A percentile compares a stretch with the other conserved stretches of the same genome.
Evolutionary conservation across 2,329 filamentous ascomycete species (phyloP).

Genomic region (Ophiobolus disseminans): DNA sequence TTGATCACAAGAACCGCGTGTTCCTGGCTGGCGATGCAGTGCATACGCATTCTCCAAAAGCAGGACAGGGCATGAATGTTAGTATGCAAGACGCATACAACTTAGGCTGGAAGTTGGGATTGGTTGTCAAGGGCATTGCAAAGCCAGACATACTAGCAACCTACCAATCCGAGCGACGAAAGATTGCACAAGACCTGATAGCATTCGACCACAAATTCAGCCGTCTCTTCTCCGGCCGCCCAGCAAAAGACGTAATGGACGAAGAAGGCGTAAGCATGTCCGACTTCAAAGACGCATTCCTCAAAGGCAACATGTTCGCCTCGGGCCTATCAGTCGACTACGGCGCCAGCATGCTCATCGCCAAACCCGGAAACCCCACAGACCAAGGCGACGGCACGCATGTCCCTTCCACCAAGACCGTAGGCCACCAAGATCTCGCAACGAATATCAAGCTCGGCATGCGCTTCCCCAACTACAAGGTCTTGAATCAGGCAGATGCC

Average conservation of each 20-base stretch:
- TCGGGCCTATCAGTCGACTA: conserved; percentile 67
- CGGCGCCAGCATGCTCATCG: conserved; percentile 61
- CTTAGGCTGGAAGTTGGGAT: conserved; percentile 63
- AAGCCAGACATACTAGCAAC: conserved; percentile 56
- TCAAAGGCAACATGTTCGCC: conserved; percentile 66
- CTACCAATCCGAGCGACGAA: conserved; percentile 62
- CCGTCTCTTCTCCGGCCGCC: conserved; percentile 55
- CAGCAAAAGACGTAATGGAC: conserved; percentile 66
- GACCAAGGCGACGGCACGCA: conserved; percentile 59
- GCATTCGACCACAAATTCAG: conserved; percentile 59
- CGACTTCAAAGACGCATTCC: conserved; percentile 67
- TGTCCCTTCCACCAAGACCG: conserved; percentile 35
- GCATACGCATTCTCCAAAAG: conserved; percentile 66
- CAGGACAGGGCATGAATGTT: conserved; percentile 76
- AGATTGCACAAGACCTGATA: conserved; percentile 71
- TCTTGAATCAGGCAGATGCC: conserved; percentile 64
- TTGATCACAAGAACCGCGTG: conserved; percentile 64
- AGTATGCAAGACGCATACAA: conserved; percentile 72
- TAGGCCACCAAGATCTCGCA: conserved; percentile 54
- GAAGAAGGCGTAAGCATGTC: conserved; percentile 67
- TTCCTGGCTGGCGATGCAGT: conserved; percentile 75
- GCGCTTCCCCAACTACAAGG: conserved; percentile 66
- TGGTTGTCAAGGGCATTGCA: conserved; percentile 55
- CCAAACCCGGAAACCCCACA: conserved; percentile 55
- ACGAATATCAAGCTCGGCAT: conserved; percentile 59